A percentile compares a stretch with the other conserved stretches of the same genome.
These are phyloP conservation scores for Eudorina sp. DNA, from an alignment of 139 green algal species.

Conservation along the genomic window DNA sequence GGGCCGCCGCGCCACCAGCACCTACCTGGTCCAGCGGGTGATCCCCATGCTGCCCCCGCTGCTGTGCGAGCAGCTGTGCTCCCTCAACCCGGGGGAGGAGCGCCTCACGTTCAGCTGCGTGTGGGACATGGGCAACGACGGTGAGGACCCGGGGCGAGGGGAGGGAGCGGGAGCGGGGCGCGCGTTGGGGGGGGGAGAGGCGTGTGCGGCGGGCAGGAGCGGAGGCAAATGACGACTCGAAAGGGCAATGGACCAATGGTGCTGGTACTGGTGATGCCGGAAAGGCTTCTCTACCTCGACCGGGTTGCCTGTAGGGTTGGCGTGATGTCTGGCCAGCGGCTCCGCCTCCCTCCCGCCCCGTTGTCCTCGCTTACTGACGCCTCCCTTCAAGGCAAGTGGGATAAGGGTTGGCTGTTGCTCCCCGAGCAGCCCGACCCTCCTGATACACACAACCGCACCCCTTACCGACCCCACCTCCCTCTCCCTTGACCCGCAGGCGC, in stretches of 20 bases:
- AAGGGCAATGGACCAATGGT: too few relatives aligned
- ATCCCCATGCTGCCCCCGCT: slow-evolving; percentile 93
- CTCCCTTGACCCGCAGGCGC: neutral
- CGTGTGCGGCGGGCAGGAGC: too few relatives aligned
- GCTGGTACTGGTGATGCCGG: neutral
- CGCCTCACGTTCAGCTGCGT: slow-evolving; percentile 89
- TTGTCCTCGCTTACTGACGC: too few relatives aligned
- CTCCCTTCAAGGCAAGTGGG: too few relatives aligned
- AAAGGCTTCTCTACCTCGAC: neutral
- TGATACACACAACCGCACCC: neutral
- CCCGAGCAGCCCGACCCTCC: too few relatives aligned
- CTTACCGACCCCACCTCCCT: neutral
- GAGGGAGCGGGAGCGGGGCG: neutral
- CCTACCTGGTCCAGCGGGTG: slow-evolving; percentile 82
- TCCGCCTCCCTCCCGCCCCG: too few relatives aligned
- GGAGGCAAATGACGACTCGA: too few relatives aligned
- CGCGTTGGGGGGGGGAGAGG: neutral
- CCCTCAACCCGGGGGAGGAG: slow-evolving; percentile 85
- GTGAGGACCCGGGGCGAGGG: slow-evolving; percentile 9
- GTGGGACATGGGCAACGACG: slow-evolving; percentile 84
- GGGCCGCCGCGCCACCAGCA: slow-evolving; percentile 72
- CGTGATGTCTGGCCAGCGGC: too few relatives aligned
- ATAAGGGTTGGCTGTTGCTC: too few relatives aligned
- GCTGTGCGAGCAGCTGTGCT: slow-evolving; percentile 94
- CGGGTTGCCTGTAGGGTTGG: too few relatives aligned